Conservation (phyloP, 345 rosid species). For the Excoecaria cochinchinensis region DNA sequence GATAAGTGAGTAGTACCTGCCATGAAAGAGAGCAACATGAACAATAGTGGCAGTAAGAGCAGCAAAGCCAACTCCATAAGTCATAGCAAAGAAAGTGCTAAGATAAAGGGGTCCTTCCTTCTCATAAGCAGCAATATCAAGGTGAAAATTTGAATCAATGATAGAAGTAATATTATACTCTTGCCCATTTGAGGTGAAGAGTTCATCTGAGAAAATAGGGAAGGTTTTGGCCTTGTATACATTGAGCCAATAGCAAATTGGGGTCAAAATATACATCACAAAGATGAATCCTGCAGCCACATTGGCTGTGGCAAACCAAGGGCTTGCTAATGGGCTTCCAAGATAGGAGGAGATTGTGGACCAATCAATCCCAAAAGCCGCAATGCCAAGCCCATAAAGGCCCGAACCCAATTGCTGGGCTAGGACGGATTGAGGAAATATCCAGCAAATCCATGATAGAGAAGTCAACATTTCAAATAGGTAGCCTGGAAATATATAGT, state of each 20-base stretch:
- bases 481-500: constrained; percentile 89
- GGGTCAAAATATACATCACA: constrained; percentile 74
- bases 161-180: constrained; percentile 74
- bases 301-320: constrained; percentile 98
- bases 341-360: constrained; percentile 91
- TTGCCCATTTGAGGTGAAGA: constrained; percentile 67
- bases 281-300: constrained; percentile 74
- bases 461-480: constrained; percentile 82
- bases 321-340: constrained; percentile 98
- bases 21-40: constrained; percentile 86
- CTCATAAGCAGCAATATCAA: constrained; percentile 69
- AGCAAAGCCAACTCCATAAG: constrained; percentile 89
- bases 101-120: constrained; percentile 80
- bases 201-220: constrained; percentile 73
- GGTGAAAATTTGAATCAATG: constrained; percentile 68
- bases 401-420: constrained; percentile 97
- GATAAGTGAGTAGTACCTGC: constrained; percentile 47
- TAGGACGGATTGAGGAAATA: constrained; percentile 59
- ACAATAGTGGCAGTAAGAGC: constrained; percentile 79
- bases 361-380: constrained; percentile 81
- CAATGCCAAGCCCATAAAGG: constrained; percentile 83
- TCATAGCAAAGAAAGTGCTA: constrained; percentile 81
- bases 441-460: constrained; percentile 94
- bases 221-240: constrained; percentile 78
- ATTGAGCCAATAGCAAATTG: constrained; percentile 73